Conservation (phyloP, 352 stramenopile genomes). For the Phytophthora uliginosa region DNA sequence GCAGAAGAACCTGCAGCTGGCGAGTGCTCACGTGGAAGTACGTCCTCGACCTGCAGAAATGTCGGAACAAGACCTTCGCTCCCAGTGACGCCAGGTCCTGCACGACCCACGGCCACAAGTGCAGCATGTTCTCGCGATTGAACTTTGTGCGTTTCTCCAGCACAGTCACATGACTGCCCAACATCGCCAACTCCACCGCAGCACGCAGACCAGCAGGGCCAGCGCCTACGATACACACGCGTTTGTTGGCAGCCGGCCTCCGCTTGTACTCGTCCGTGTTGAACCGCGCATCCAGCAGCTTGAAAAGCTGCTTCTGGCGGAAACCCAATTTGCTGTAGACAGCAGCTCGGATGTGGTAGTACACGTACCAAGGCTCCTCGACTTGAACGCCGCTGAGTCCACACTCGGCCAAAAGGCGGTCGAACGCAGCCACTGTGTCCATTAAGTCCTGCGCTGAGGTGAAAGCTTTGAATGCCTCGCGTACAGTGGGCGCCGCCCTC, state of each 20-base stretch:
- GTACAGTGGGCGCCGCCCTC: conserved; percentile 18
- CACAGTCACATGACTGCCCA: conserved; percentile 72
- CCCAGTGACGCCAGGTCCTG: conserved; percentile 78
- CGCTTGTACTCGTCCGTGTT: conserved; percentile 49
- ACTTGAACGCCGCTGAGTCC: conserved; percentile 50
- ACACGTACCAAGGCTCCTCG: conserved; percentile 55
- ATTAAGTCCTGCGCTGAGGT: conserved; percentile 56
- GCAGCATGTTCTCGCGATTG: conserved; percentile 83
- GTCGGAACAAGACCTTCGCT: conserved; percentile 73
- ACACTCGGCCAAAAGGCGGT: conserved; percentile 49
- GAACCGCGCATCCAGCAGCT: conserved; percentile 62
- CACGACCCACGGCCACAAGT: conserved; percentile 86
- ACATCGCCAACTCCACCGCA: conserved; percentile 69
- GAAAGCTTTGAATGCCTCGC: conserved; percentile 55
- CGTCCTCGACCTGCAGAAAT: conserved; percentile 72
- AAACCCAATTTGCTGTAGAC: conserved; percentile 64
- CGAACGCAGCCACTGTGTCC: conserved; percentile 52
- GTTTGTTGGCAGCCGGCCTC: conserved; percentile 53
- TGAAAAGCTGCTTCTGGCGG: conserved; percentile 76
- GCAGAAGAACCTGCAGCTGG: conserved; percentile 78
- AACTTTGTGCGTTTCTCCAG: conserved; percentile 84
- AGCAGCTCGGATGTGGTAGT: conserved; percentile 57
- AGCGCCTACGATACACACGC: conserved; percentile 71
- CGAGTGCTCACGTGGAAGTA: conserved; percentile 87
- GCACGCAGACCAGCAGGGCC: conserved; percentile 76